Percentiles rank a stretch among this genome's conserved stretches.
Conservation (phyloP, 2,329 filamentous ascomycete species). For the Ceratocystis colombiana region DNA sequence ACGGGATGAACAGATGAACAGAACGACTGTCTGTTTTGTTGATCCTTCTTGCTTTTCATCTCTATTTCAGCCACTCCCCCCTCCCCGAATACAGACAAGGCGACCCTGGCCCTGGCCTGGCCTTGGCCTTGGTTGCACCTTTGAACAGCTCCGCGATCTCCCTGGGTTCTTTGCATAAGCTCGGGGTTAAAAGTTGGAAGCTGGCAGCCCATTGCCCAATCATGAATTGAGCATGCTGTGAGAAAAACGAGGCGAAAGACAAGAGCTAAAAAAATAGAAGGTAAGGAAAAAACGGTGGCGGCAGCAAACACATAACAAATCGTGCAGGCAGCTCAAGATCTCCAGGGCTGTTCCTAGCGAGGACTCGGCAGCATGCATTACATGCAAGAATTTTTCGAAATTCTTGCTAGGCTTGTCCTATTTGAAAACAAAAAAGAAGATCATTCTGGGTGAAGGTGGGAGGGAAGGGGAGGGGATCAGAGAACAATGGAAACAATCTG, state of each 20-base stretch:
- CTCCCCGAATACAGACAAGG: background rate
- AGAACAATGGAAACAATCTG: background rate
- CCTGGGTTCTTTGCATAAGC: background rate
- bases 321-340: background rate
- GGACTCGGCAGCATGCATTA: constrained; percentile 10
- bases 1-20: constrained; percentile 16
- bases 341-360: background rate
- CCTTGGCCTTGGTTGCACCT: background rate
- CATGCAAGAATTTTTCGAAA: background rate
- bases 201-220: background rate
- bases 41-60: constrained; percentile 11
- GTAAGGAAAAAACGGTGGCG: background rate
- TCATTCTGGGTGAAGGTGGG: background rate
- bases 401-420: background rate
- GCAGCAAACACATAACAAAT: background rate
- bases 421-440: background rate
- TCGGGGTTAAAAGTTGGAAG: background rate
- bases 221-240: too few species aligned
- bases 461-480: background rate
- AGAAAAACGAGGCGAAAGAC: background rate
- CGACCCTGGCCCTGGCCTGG: background rate
- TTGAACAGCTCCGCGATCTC: background rate
- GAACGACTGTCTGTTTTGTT: background rate
- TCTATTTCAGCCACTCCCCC: constrained; percentile 4
- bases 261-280: background rate